phyloP scores from a whole-genome alignment of 805 yeast genomes.

The Grigorovia transvaalensis region DNA sequence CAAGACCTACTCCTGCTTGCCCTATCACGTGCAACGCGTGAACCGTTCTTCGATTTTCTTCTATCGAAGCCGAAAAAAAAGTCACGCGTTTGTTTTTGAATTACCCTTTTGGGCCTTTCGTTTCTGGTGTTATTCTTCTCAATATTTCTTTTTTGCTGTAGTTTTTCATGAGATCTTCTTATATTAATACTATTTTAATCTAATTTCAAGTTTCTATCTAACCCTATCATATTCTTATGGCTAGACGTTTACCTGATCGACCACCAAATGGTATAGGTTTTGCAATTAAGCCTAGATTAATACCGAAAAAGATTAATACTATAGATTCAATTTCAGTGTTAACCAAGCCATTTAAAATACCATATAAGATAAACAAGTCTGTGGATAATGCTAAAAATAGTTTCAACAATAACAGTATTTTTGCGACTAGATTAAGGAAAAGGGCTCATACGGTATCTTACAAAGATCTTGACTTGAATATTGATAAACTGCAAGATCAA shows the following conservation, averaged over 20 bases:
- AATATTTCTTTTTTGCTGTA: too few relatives aligned
- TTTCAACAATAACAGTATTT: neutral
- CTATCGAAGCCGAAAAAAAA: neutral
- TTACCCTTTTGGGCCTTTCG: neutral
- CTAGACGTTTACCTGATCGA: constrained; percentile 32
- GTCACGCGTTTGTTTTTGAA: neutral
- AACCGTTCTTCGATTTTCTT: neutral
- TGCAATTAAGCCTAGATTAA: constrained; percentile 57
- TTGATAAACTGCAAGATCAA: constrained; percentile 8
- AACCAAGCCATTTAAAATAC: constrained; percentile 61
- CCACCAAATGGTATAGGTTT: constrained; percentile 47
- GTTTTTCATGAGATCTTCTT: too few relatives aligned
- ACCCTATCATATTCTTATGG: constrained; percentile 18
- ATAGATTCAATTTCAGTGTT: constrained; percentile 43
- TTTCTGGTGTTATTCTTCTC: too few relatives aligned
- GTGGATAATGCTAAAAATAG: neutral
- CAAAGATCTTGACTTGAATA: constrained; percentile 29
- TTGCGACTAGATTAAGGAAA: constrained; percentile 14
- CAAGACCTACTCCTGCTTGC: neutral
- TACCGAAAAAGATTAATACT: constrained; percentile 43
- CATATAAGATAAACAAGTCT: constrained; percentile 31
- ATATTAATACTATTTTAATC: too few relatives aligned
- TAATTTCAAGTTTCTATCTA: too few relatives aligned
- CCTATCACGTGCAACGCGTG: neutral
- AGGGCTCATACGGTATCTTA: constrained; percentile 31